Evolutionary conservation across 2,329 filamentous ascomycete genomes (phyloP), one percentile per base, ranked within the genome.

Genomic region (Fusarium transvaalense): DNA sequence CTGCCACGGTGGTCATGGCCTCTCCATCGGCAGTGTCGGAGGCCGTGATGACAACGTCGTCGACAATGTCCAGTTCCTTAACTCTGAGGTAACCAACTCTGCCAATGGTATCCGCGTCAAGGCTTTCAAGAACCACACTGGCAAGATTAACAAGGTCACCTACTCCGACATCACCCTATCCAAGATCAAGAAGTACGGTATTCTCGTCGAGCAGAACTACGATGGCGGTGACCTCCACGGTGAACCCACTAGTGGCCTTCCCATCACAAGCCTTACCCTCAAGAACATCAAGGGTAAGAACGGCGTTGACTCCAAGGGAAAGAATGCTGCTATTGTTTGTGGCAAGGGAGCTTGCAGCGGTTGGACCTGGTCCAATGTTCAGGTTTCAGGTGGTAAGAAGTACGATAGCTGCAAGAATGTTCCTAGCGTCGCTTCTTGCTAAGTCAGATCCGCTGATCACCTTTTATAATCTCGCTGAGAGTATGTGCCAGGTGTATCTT

Each of bases 271-370:
- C 17, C 71, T 86, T 3, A 80, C 77, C 7, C 68, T 86, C 19
- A 71, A 76, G 35, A 71, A 79, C 57, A 79, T 86, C 58, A 79
- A 73, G 10, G 84, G 84, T 6, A 77, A 79, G 13, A 51, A 61
- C 6, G 53, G 31, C 0, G 82, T 86, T n/a, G 46, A 71, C 3
- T 69, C 74, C 23, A 72, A 64, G 3, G 82, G 73, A 6, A 80
- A 76, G 43, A 78, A 84, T 54, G 76, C 86, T 64, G 85, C 86
- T 64, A 84, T 88, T 61, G 81, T 87, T 10, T 89, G 87, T 59
- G 86, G 82, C 13, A 77, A 76, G 50, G 64, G 58, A 2, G 73
- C 73, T 3, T 85, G 83, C 25, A 78, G 79, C 25, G 76, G 80
- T 74, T 89, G 86, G 84, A 83, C 80, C 14, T 88, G 85, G 83